Conservation (phyloP, 2,329 filamentous ascomycete species). For the Aureobasidium sp. region DNA sequence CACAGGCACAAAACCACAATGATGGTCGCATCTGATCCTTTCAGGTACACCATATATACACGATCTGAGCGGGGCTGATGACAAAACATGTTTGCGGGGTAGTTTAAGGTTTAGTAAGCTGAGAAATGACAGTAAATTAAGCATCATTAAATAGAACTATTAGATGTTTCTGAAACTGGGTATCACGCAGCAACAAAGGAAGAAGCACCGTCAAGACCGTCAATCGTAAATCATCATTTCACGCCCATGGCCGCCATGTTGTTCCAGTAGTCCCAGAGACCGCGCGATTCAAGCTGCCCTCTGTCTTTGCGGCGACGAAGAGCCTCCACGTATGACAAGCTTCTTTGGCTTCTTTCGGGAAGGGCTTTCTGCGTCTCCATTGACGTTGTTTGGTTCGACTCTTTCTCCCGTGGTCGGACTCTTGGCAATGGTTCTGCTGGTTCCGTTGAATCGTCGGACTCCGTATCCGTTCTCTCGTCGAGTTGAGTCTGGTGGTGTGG, state of each 20-base stretch:
- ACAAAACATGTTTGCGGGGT: background rate
- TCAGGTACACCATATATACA: background rate
- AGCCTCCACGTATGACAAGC: constrained; percentile 17
- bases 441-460: constrained; percentile 11
- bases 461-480: constrained; percentile 9
- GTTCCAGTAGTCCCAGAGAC: constrained; percentile 13
- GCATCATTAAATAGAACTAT: background rate
- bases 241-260: constrained; percentile 6
- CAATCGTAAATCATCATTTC: constrained; percentile 1
- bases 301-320: constrained; percentile 13
- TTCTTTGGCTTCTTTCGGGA: constrained; percentile 11
- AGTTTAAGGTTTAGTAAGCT: background rate
- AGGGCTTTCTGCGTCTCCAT: constrained; percentile 6
- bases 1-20: background rate
- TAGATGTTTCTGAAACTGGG: background rate
- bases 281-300: constrained; percentile 2
- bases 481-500: constrained; percentile 4
- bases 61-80: background rate
- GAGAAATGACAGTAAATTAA: constrained; percentile 1
- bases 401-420: constrained; percentile 6
- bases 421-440: constrained; percentile 10
- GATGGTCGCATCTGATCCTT: background rate
- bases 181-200: background rate
- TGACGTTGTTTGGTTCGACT: constrained; percentile 2
- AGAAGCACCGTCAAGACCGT: background rate